Evolutionary conservation across 2,329 filamentous ascomycete species (phyloP).

Genomic region (Chaetomium strumarium): DNA sequence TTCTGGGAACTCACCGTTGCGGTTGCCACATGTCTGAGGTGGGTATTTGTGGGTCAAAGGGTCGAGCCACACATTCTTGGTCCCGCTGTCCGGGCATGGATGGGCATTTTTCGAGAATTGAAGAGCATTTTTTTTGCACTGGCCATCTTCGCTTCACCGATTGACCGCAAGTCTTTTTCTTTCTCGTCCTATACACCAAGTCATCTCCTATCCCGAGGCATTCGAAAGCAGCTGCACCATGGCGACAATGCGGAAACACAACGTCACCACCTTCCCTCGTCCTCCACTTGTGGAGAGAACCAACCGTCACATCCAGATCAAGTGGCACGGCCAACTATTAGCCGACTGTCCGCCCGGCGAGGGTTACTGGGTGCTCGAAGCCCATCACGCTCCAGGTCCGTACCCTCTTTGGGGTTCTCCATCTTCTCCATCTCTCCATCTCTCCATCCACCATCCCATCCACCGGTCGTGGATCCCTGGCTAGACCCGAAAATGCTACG

Average conservation of each 20-base stretch:
- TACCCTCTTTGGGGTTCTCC: conserved; percentile 10
- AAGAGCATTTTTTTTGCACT: conserved; percentile 17
- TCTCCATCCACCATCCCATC: neutral
- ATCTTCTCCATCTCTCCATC: neutral
- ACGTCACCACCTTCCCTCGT: conserved; percentile 53
- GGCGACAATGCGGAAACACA: conserved; percentile 40
- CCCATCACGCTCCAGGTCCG: conserved; percentile 55
- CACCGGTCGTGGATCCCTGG: neutral
- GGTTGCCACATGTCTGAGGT: conserved; percentile 5
- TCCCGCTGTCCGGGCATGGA: conserved; percentile 18
- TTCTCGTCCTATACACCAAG: neutral
- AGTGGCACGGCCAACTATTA: conserved; percentile 48
- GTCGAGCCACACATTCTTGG: conserved; percentile 16
- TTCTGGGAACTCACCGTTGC: neutral
- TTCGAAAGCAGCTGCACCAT: conserved; percentile 27
- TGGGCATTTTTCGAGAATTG: conserved; percentile 18
- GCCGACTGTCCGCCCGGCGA: conserved; percentile 48
- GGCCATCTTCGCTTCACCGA: conserved; percentile 2
- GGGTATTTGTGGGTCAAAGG: conserved; percentile 10
- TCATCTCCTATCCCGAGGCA: neutral
- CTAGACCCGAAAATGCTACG: neutral
- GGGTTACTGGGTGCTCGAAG: conserved; percentile 58
- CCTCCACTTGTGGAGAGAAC: conserved; percentile 52
- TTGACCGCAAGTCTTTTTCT: conserved; percentile 11
- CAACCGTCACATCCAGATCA: conserved; percentile 48